A percentile compares a stretch with the other conserved stretches of the same genome.
Conservation (phyloP, 2,329 filamentous ascomycete species). For the Neospermospora avenae region DNA sequence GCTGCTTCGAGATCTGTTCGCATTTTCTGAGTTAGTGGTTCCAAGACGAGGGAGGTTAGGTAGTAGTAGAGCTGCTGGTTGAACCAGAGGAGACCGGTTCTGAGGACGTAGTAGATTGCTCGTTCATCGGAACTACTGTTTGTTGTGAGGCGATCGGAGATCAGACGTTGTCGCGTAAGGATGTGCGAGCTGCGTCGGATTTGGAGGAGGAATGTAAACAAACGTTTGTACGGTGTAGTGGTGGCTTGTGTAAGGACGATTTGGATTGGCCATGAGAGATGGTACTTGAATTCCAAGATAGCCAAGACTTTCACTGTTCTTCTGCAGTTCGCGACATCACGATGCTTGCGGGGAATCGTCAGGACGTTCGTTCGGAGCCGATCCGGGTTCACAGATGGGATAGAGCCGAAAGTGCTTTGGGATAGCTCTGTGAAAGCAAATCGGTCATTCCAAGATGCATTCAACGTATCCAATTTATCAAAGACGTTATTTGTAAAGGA, state of each 20-base stretch:
- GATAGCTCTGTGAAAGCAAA: conserved; percentile 77
- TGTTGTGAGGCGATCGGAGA: conserved; percentile 40
- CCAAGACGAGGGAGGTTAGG: conserved; percentile 69
- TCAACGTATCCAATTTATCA: conserved; percentile 63
- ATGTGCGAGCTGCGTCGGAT: conserved; percentile 66
- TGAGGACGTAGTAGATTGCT: conserved; percentile 55
- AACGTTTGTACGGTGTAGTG: conserved; percentile 63
- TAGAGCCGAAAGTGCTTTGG: conserved; percentile 62
- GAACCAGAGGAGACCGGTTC: conserved; percentile 75
- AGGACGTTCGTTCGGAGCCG: conserved; percentile 58
- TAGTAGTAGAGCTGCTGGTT: conserved; percentile 72
- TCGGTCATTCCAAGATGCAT: conserved; percentile 69
- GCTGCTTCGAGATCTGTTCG: conserved; percentile 54
- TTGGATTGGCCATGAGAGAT: conserved; percentile 61
- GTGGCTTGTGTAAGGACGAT: conserved; percentile 71
- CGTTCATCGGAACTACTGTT: conserved; percentile 42
- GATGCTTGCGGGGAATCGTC: conserved; percentile 38
- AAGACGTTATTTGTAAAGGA: conserved; percentile 69
- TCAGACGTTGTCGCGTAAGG: conserved; percentile 54
- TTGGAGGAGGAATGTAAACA: conserved; percentile 77
- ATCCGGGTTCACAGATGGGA: conserved; percentile 53
- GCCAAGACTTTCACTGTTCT: conserved; percentile 62
- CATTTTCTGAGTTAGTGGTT: conserved; percentile 56
- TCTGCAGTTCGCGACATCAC: conserved; percentile 45
- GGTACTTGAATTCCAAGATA: conserved; percentile 63